Percentiles rank a stretch among this genome's conserved stretches.
These are phyloP conservation scores for Rugonectria rugulosa DNA, from an alignment of 2,329 filamentous ascomycete species.

Conservation along the genomic window DNA sequence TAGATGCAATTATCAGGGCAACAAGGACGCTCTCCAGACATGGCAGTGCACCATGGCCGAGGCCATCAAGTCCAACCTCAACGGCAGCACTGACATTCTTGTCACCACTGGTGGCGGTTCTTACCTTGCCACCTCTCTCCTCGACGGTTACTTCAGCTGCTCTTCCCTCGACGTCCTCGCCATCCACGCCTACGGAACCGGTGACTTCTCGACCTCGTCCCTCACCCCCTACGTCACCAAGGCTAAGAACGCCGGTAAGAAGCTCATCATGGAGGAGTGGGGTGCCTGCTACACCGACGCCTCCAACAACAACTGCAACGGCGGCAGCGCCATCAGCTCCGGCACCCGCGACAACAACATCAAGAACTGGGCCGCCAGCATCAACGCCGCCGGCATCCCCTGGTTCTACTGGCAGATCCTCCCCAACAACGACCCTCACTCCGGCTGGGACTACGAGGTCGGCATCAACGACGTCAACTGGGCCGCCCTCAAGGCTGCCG, in stretches of 20 bases:
- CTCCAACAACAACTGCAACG: conserved; percentile 39
- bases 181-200: conserved; percentile 26
- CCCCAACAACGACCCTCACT: conserved; percentile 41
- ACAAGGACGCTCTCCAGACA: conserved; percentile 18
- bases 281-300: conserved; percentile 39
- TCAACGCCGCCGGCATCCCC: conserved; percentile 41
- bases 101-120: conserved; percentile 31
- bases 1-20: conserved; percentile 16
- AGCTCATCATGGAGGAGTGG: conserved; percentile 38
- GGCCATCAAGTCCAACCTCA: conserved; percentile 31
- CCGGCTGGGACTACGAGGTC: conserved; percentile 44
- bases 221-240: conserved; percentile 36
- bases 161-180: conserved; percentile 5
- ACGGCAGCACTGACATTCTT: conserved; percentile 24
- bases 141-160: conserved; percentile 13
- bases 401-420: conserved; percentile 47
- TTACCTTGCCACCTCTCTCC: conserved; percentile 27
- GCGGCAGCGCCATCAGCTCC: conserved; percentile 13
- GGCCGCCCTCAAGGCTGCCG: conserved; percentile 19
- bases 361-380: conserved; percentile 35
- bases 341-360: conserved; percentile 38
- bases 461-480: conserved; percentile 38
- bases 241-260: conserved; percentile 39
- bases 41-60: conserved; percentile 37
- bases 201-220: conserved; percentile 34